These are phyloP conservation scores for Clonostachys sp. DNA, from an alignment of 2,329 filamentous ascomycete species.

Conservation along the genomic window DNA sequence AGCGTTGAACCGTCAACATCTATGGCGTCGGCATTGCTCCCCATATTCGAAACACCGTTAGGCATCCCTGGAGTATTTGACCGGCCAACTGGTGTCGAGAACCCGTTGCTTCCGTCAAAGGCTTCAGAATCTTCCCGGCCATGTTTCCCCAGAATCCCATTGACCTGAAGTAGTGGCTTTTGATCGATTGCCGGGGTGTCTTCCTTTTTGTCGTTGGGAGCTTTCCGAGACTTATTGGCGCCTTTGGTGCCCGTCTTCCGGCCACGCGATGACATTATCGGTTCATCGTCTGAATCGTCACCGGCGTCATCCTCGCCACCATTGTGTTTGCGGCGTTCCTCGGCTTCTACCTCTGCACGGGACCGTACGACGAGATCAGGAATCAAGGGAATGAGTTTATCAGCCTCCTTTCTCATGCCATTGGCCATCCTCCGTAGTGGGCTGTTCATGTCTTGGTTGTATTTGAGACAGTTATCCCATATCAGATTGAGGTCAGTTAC, in stretches of 20 bases:
- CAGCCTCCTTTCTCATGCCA: slow-evolving; percentile 95
- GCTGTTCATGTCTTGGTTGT: slow-evolving; percentile 87
- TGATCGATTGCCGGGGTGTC: slow-evolving; percentile 72
- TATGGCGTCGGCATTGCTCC: slow-evolving; percentile 78
- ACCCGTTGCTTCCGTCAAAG: slow-evolving; percentile 78
- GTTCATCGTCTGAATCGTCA: slow-evolving; percentile 94
- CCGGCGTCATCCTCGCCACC: slow-evolving; percentile 77
- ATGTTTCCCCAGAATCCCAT: slow-evolving; percentile 54
- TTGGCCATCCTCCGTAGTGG: slow-evolving; percentile 88
- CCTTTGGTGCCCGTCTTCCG: slow-evolving; percentile 78
- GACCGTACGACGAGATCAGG: slow-evolving; percentile 88
- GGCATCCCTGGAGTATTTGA: slow-evolving; percentile 71
- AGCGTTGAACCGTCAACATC: slow-evolving; percentile 74
- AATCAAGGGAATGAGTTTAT: slow-evolving; percentile 92
- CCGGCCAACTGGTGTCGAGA: slow-evolving; percentile 73
- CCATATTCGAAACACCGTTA: slow-evolving; percentile 62
- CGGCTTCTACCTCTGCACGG: slow-evolving; percentile 88
- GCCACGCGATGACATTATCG: slow-evolving; percentile 95
- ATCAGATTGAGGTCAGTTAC: slow-evolving; percentile 91
- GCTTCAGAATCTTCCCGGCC: slow-evolving; percentile 71
- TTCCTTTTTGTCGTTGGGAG: slow-evolving; percentile 69
- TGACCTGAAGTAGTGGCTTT: slow-evolving; percentile 67
- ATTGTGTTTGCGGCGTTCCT: slow-evolving; percentile 79
- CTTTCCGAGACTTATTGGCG: slow-evolving; percentile 70
- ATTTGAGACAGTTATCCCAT: slow-evolving; percentile 94